These are phyloP conservation scores for Cicer yamashitae DNA, from an alignment of 306 rosid genomes.

Conservation along the genomic window DNA sequence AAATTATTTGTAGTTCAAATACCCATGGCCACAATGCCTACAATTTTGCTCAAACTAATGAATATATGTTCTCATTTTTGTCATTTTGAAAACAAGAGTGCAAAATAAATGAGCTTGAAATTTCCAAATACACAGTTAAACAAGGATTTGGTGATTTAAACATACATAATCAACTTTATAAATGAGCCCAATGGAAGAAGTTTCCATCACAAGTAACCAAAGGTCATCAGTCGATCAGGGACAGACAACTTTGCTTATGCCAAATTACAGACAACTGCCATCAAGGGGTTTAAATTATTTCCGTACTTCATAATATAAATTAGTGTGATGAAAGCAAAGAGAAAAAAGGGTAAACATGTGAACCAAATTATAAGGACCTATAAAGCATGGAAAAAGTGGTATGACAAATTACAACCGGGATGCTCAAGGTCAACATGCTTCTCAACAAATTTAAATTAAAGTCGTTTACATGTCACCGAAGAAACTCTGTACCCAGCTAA, in stretches of 20 bases:
- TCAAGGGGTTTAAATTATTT: neutral
- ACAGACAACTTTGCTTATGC: neutral
- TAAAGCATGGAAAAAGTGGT: neutral
- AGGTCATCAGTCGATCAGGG: slow-evolving; percentile 22
- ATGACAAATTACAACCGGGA: neutral
- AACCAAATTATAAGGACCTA: slow-evolving; percentile 5
- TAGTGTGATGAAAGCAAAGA: neutral
- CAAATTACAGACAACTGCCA: slow-evolving; percentile 9
- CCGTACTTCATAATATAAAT: slow-evolving; percentile 5
- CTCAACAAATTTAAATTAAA: neutral
- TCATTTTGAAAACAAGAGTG: slow-evolving; percentile 5
- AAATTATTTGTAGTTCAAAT: slow-evolving; percentile 9
- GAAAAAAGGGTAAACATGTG: neutral
- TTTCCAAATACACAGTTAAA: neutral
- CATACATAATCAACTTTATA: neutral
- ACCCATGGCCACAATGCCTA: neutral
- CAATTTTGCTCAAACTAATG: slow-evolving; percentile 3
- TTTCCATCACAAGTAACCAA: slow-evolving; percentile 21
- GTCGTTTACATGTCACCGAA: neutral
- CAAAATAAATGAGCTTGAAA: slow-evolving; percentile 27
- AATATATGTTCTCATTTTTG: slow-evolving; percentile 10
- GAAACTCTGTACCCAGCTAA: neutral
- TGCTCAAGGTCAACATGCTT: slow-evolving; percentile 7
- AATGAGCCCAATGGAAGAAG: slow-evolving; percentile 1
- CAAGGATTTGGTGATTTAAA: slow-evolving; percentile 7